Base-by-base conservation (phyloP, 2,329 filamentous ascomycete species). In the Bertia moriformis region DNA sequence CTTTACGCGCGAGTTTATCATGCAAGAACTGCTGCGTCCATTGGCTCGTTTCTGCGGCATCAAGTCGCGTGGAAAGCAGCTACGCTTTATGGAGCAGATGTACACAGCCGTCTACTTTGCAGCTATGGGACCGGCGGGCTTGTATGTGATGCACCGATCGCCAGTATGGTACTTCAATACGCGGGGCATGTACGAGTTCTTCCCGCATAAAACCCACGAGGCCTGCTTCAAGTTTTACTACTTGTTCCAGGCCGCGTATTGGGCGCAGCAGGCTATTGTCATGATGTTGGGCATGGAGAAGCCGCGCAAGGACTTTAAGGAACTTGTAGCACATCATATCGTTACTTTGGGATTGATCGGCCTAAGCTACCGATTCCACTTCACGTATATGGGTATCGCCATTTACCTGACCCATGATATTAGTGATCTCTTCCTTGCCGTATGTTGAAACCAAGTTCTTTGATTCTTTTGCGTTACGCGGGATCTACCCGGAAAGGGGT, bases 101-200 rank as follows among this genome's bases (percentile, higher is more conserved):
- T 86, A 85, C 56, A 83, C 79, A 0, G 79, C 76, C 1, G 61
- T 83, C 7, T 85, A 86, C 60, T 83, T 83, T 52, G 67, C 55
- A 2, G 52, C 83, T 29, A 72, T 80, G 32, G 79, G 78, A 0
- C 78, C 78, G 0, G 71, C 71, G 40, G 81, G 81, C 4, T 44
- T 85, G 41, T 84, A 73, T 48, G 73, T 84, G 41, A 85, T 85
- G 80, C 69, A 64, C 39, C 64, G 67, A 42, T 78, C 78, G 20
- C 69, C 78, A 2, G 69, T 83, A 19, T 85, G 79, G 80, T 85
- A 83, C 52, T 85, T 85, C 63, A 76, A 80, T 51, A 82, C 76
- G 1, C 65, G 61, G 1, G 77, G 69, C 43, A 84, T 85, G 77
- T 85, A 82, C 50, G 76, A 81, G 49, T 65, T 59, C 0, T 85